Percentiles rank a stretch among this genome's conserved stretches.
Conservation (phyloP, 805 yeast genomes). For the Starmerella apicola region DNA sequence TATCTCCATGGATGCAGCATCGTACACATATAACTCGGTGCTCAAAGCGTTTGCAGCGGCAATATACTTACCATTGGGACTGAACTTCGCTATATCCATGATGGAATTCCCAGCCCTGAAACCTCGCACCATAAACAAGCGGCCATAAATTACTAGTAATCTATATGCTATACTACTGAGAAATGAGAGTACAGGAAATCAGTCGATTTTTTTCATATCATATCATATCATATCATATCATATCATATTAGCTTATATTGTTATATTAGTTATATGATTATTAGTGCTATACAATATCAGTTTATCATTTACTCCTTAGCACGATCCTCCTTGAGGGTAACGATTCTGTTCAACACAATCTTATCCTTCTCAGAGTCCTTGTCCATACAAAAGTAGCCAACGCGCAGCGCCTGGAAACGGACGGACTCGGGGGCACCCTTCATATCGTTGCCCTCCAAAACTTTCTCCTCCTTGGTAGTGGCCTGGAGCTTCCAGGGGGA, state of each 20-base stretch:
- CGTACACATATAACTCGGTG: constrained; percentile 1
- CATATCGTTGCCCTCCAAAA: constrained; percentile 52
- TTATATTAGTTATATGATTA: background rate
- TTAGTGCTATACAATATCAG: too few relatives aligned
- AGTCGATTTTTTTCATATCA: background rate
- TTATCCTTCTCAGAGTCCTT: constrained; percentile 52
- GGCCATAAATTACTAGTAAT: too few relatives aligned
- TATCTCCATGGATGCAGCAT: background rate
- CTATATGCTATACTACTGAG: too few relatives aligned
- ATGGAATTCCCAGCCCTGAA: too few relatives aligned
- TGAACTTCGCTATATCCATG: constrained; percentile 15
- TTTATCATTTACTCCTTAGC: constrained; percentile 23
- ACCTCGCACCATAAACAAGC: too few relatives aligned
- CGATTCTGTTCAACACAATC: constrained; percentile 78
- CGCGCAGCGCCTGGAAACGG: constrained; percentile 94
- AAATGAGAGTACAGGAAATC: background rate
- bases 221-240: background rate
- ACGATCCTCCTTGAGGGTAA: constrained; percentile 74
- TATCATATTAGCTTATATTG: background rate
- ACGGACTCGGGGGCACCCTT: constrained; percentile 61
- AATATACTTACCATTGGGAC: constrained; percentile 42
- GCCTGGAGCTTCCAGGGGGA: constrained; percentile 59
- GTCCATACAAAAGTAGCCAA: constrained; percentile 90
- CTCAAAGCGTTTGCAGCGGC: constrained; percentile 49
- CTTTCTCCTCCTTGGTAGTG: constrained; percentile 40